Evolutionary conservation across 23 red algal genomes (phyloP).

Genomic region (Chondrus crispus): DNA sequence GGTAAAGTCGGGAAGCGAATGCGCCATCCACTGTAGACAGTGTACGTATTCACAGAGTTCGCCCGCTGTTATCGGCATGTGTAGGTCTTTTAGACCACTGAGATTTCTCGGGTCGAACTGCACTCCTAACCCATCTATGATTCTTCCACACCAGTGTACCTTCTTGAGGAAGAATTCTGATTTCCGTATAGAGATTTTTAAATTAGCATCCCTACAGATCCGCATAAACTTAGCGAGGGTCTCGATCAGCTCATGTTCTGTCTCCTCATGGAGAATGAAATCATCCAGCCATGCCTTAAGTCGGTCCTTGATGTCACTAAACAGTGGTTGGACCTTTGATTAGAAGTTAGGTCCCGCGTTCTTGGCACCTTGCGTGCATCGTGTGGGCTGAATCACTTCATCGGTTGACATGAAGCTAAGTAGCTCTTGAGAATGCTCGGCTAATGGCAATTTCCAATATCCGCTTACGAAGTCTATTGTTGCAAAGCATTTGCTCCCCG

Average conservation of each 20-base stretch:
- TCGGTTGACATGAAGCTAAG: not conserved
- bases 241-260: not conserved
- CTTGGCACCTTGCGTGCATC: not conserved
- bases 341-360: slow-evolving; percentile 32
- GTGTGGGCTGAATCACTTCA: not conserved
- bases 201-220: not conserved
- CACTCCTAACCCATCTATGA: not conserved
- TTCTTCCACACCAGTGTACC: slow-evolving; percentile 23
- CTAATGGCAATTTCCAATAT: slow-evolving; percentile 21
- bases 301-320: not conserved
- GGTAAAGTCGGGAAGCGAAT: not conserved
- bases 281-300: slow-evolving; percentile 32
- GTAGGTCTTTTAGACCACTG: not conserved
- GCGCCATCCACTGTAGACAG: not conserved
- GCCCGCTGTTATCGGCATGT: not conserved
- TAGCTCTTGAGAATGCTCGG: not conserved
- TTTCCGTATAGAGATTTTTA: not conserved
- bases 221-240: slow-evolving; percentile 4
- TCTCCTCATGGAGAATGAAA: not conserved
- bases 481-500: slow-evolving; percentile 9
- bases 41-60: not conserved
- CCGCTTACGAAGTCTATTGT: not conserved
- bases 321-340: not conserved
- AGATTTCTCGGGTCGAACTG: not conserved
- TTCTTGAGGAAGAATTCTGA: not conserved